Evolutionary conservation across 768 basidiomycete species (phyloP).

Genomic region (Amanita subjunquillea): DNA sequence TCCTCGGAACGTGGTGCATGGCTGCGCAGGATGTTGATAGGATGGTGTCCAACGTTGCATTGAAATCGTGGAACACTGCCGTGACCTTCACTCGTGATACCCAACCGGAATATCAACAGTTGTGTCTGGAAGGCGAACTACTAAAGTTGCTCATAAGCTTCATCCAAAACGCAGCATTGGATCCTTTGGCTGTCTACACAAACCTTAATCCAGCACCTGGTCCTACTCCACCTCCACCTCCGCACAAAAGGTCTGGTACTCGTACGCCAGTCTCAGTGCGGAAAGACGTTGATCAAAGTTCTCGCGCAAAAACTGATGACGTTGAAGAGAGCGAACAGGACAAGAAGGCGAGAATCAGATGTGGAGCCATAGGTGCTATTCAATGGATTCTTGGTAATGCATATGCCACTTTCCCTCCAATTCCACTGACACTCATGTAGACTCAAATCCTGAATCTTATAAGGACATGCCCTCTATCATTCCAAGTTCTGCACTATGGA

Average conservation of each 20-base stretch:
- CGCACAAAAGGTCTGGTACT: constrained; percentile 20
- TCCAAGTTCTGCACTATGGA: constrained; percentile 49
- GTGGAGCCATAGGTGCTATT: constrained; percentile 57
- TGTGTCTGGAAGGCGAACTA: not conserved
- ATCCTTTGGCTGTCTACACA: constrained; percentile 48
- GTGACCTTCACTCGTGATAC: constrained; percentile 5
- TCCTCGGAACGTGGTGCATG: constrained; percentile 69
- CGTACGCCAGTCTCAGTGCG: constrained; percentile 13
- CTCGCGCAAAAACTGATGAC: constrained; percentile 40
- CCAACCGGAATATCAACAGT: not conserved
- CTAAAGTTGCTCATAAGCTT: constrained; percentile 35
- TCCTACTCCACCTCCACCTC: constrained; percentile 20
- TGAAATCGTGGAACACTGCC: constrained; percentile 42
- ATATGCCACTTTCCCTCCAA: not conserved
- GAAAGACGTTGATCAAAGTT: constrained; percentile 23
- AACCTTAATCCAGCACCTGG: constrained; percentile 57
- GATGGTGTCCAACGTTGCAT: constrained; percentile 38
- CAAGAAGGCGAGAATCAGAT: constrained; percentile 55
- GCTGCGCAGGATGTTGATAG: constrained; percentile 65
- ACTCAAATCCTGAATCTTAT: constrained; percentile 11
- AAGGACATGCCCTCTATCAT: constrained; percentile 30
- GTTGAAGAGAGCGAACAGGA: constrained; percentile 65
- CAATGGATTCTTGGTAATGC: constrained; percentile 53
- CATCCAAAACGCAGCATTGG: constrained; percentile 41
- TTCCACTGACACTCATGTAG: constrained; percentile 6